Conservation (phyloP, 2,329 filamentous ascomycete species). For the Aspergillus neoniger region DNA sequence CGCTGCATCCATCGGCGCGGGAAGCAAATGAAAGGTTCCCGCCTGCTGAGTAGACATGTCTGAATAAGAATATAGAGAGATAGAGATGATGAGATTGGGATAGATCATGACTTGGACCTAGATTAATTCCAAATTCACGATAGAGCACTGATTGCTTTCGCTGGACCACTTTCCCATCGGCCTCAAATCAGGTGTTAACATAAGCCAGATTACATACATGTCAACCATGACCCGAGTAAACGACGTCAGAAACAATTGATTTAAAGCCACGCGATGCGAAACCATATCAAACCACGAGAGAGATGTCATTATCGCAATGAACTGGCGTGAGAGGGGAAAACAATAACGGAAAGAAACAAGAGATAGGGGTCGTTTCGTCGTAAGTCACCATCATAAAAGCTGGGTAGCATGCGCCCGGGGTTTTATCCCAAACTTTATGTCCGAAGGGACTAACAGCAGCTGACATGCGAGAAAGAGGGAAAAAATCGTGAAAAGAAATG, state of each 20-base stretch:
- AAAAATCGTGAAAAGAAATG: background rate
- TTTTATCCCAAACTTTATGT: slow-evolving; percentile 1
- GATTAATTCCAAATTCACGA: slow-evolving; percentile 1
- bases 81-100: background rate
- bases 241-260: background rate
- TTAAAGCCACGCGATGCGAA: background rate
- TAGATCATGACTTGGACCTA: background rate
- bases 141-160: background rate
- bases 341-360: background rate
- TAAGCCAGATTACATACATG: slow-evolving; percentile 2
- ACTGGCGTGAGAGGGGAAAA: background rate
- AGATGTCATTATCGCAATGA: slow-evolving; percentile 3
- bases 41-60: background rate
- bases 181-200: background rate
- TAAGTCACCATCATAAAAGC: background rate
- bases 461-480: background rate
- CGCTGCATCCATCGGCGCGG: slow-evolving; percentile 21
- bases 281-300: background rate
- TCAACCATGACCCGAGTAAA: background rate
- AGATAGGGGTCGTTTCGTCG: slow-evolving; percentile 3
- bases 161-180: background rate
- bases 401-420: background rate
- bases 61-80: background rate
- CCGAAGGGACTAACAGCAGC: background rate
- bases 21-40: slow-evolving; percentile 13